Evolutionary conservation across 768 basidiomycete species (phyloP), one percentile per base, ranked within the genome.

Genomic region (Amanita subjunquillea): DNA sequence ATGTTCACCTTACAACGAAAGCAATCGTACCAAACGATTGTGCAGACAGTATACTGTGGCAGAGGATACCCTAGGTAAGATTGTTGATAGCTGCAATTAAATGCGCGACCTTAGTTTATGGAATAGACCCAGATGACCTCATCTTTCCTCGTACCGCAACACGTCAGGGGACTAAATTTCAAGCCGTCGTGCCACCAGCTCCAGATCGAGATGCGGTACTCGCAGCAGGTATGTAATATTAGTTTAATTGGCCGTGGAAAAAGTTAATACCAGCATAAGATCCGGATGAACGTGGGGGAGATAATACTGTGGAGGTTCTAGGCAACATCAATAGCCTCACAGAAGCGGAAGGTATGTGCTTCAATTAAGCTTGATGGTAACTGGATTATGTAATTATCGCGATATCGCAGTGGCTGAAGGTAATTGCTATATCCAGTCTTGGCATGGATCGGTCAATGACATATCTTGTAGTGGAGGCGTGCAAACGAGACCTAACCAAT

Each of bases 91-190:
- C 22, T 20, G 36, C 8, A 39, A 17, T 20, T 30, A 17, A 2
- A 22, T 20, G 40, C 34, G 43, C 63, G 58, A 60, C 61, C 61
- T 56, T 63, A 58, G 65, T 60, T 54, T 51, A 46, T 40, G 38
- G 27, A 47, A 57, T 66, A 93, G 95, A 98, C 74, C 83, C 91
- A 44, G 92, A 99, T 66, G 95, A 99, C 70, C 80, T 92, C 54
- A 95, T 98, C 64, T 97, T 93, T 65, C 94, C 95, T 54, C 85
- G 92, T 54, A 85, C 91, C 12, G 86, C 90, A 6, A 94, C 90
- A 22, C 84, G 94, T n/a, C 77, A 91, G 36, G 92, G 93, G 13
- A 77, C 82, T 38, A 92, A 89, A 63, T 97, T 79, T 62, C 93
- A 97, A 66, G 87, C 76, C 41, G 72, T 61, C 56, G 81, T 80